These are phyloP conservation scores for Pleurotus eryngii DNA, from an alignment of 768 basidiomycete genomes.

Conservation along the genomic window DNA sequence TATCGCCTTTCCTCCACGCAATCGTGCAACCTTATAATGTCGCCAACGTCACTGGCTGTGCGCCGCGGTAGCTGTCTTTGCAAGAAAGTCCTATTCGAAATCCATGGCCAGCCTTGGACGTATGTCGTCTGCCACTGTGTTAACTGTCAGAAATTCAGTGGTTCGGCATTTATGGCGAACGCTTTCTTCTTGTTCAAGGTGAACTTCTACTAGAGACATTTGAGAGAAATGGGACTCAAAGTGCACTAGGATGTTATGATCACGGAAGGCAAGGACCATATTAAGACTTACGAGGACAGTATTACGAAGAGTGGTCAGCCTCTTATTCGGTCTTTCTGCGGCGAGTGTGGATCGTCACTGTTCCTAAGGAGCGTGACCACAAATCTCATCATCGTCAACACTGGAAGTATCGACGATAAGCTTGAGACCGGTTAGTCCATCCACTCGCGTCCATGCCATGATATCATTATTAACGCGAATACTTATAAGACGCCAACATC, in stretches of 20 bases:
- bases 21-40: background rate
- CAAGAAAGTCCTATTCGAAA: constrained; percentile 29
- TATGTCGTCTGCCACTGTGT: constrained; percentile 40
- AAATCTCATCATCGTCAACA: constrained; percentile 3
- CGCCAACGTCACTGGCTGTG: background rate
- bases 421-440: background rate
- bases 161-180: constrained; percentile 39
- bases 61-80: constrained; percentile 35
- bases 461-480: too few species aligned
- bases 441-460: too few species aligned
- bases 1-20: too few species aligned
- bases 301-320: constrained; percentile 20
- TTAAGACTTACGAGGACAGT: constrained; percentile 21
- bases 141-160: constrained; percentile 40
- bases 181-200: constrained; percentile 32
- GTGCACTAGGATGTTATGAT: constrained; percentile 17
- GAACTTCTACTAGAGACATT: background rate
- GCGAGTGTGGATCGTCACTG: constrained; percentile 21
- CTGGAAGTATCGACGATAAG: constrained; percentile 2
- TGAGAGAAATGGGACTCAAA: background rate
- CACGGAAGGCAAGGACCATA: constrained; percentile 17
- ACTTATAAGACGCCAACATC: background rate
- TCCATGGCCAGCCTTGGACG: constrained; percentile 32
- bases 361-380: constrained; percentile 15
- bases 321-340: constrained; percentile 24